Conservation (phyloP, 2,329 filamentous ascomycete species). For the Trichoderma sp. region DNA sequence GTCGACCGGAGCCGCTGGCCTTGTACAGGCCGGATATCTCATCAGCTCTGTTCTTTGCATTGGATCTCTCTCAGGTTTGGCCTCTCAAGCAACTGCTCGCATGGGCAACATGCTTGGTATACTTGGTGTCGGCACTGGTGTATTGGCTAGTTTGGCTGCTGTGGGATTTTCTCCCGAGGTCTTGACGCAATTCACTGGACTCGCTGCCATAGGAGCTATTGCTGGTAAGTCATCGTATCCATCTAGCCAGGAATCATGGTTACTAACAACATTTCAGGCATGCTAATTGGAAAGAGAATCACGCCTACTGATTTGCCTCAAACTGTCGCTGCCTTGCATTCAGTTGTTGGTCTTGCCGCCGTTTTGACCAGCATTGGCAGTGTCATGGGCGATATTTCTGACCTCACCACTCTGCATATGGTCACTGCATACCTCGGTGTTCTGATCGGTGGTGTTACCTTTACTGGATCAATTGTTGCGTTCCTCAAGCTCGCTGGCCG, state of each 20-base stretch:
- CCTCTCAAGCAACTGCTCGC: constrained; percentile 79
- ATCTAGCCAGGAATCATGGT: too few relatives aligned
- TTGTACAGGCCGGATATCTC: constrained; percentile 86
- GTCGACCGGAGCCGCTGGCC: constrained; percentile 76
- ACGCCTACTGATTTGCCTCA: constrained; percentile 87
- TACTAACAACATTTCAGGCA: constrained; percentile 46
- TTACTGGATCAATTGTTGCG: constrained; percentile 86
- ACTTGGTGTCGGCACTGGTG: constrained; percentile 78
- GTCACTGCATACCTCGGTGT: constrained; percentile 86
- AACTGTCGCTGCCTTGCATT: constrained; percentile 85
- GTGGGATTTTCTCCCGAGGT: constrained; percentile 80
- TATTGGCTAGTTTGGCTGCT: constrained; percentile 78
- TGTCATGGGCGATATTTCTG: constrained; percentile 71
- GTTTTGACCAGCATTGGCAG: constrained; percentile 87
- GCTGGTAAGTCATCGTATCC: constrained; percentile 45
- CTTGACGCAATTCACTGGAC: constrained; percentile 74
- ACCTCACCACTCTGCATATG: constrained; percentile 77
- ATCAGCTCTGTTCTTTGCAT: constrained; percentile 85
- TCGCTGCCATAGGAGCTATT: constrained; percentile 71
- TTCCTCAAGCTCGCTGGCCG: constrained; percentile 83
- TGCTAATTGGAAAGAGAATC: constrained; percentile 81
- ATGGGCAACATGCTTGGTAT: constrained; percentile 86
- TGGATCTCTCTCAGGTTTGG: constrained; percentile 76
- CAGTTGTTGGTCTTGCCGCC: constrained; percentile 84
- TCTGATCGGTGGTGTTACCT: constrained; percentile 83